These are phyloP conservation scores for Lachnellula subtilissima DNA, from an alignment of 2,329 filamentous ascomycete species.

Conservation along the genomic window DNA sequence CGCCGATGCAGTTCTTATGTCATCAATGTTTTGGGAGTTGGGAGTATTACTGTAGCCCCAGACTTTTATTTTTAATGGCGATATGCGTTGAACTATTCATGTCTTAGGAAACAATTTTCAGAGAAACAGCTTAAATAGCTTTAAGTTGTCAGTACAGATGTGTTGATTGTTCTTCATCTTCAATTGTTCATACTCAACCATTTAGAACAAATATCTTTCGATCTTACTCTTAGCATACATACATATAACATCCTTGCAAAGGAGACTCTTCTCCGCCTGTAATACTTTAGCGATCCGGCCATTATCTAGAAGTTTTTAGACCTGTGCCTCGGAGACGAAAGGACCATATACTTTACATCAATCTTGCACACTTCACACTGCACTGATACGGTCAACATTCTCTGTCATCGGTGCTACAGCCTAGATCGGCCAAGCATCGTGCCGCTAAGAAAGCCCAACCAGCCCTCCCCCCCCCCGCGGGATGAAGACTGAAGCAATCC, in stretches of 20 bases:
- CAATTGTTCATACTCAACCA: too few species aligned
- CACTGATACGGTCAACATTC: conserved; percentile 30
- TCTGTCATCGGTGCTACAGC: conserved; percentile 50
- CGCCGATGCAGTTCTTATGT: too few species aligned
- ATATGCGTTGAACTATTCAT: not conserved
- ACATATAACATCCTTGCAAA: too few species aligned
- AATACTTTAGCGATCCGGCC: not conserved
- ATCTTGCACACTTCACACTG: not conserved
- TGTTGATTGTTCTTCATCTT: too few species aligned
- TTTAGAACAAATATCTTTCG: too few species aligned
- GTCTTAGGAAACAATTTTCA: not conserved
- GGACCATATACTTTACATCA: not conserved
- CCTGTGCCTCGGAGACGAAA: not conserved
- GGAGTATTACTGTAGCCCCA: too few species aligned
- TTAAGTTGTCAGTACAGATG: not conserved
- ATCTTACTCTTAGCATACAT: too few species aligned
- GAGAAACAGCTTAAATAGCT: not conserved
- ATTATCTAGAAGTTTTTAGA: not conserved
- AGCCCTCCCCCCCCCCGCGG: conserved; percentile 28
- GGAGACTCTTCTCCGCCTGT: too few species aligned
- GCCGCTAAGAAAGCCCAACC: conserved; percentile 29
- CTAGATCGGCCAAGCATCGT: conserved; percentile 50
- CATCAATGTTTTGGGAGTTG: not conserved
- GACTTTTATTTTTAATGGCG: not conserved
- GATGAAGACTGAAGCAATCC: conserved; percentile 30